phyloP scores from a whole-genome alignment of 2,329 filamentous ascomycete species.

The Rutstroemia sydowiana region DNA sequence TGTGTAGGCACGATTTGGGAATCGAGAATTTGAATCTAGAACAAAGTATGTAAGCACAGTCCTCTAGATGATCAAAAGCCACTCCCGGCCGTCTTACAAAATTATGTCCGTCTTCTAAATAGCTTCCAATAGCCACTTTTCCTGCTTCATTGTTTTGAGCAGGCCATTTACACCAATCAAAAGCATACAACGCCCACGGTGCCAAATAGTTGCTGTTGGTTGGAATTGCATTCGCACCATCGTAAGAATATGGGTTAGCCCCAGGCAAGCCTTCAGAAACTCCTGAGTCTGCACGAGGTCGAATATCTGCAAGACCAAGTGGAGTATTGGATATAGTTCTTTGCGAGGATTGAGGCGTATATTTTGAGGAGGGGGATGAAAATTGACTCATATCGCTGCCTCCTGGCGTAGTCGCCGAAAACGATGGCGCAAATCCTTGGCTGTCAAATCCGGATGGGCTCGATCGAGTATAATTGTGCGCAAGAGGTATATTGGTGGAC shows the following conservation, averaged over 20 bases:
- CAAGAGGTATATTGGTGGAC: constrained; percentile 54
- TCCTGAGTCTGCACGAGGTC: constrained; percentile 75
- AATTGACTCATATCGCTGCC: constrained; percentile 52
- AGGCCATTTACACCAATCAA: constrained; percentile 99
- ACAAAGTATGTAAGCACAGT: background rate
- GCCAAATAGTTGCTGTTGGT: constrained; percentile 88
- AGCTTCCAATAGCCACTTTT: constrained; percentile 92
- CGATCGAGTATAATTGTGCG: constrained; percentile 76
- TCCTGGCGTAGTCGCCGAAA: constrained; percentile 58
- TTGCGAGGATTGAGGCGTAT: constrained; percentile 49
- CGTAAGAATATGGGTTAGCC: constrained; percentile 50
- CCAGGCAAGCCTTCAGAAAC: constrained; percentile 65
- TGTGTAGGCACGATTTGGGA: constrained; percentile 69
- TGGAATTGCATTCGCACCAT: constrained; percentile 56
- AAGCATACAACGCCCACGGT: constrained; percentile 92
- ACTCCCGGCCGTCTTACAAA: constrained; percentile 54
- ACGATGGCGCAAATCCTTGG: constrained; percentile 46
- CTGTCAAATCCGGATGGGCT: constrained; percentile 60
- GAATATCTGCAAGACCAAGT: constrained; percentile 83
- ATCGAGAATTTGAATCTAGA: constrained; percentile 92
- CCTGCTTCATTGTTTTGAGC: constrained; percentile 73
- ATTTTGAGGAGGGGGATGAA: constrained; percentile 49
- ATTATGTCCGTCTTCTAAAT: constrained; percentile 95
- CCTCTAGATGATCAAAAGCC: background rate
- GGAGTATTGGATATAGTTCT: constrained; percentile 69